Base-by-base conservation (phyloP, 2,329 filamentous ascomycete species). In the Penicillium sp. region DNA sequence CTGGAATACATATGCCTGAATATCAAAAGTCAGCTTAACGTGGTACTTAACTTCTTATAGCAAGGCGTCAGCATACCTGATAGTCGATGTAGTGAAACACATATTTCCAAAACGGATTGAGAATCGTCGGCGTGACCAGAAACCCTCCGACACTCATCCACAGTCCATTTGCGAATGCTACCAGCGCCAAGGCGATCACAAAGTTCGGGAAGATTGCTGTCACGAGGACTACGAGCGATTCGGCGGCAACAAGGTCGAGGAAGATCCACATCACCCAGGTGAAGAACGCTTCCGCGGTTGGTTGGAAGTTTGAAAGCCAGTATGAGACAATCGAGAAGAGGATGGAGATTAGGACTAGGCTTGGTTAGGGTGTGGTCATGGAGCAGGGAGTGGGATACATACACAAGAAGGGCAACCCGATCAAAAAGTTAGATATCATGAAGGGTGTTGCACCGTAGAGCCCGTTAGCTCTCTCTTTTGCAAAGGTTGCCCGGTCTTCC, bases 131-230 rank as follows among this genome's bases (percentile, higher is more conserved):
- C 3, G 84, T 81, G 1, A 95, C 90, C 71, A 95, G 81, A 75
- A 95, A 95, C 0, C 91, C 91, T 48, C 87, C 85, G 1, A 93
- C 89, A 48, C 83, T 86, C 90, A 95, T 95, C 90, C 90, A 96
- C 6, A 96, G 78, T 0, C 90, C 91, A 72, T 96, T 96, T 21
- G 89, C 88, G 66, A 95, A 95, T 0, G 91, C 90, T 0, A 89
- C 88, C 2, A 91, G 78, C 0, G 91, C 90, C 0, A 95, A 83
- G 0, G 89, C 80, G 42, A 93, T 83, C 46, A 95, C 90, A 60
- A 95, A 95, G 57, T 86, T 88, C 0, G 89, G 89, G 59, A 92
- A 86, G 1, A 94, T 70, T 1, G 82, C 84, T 0, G 86, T 84
- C 21, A 94, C 78, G 27, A 95, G 78, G 3, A 96, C 89, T 22